Conservation (phyloP, 2,329 filamentous ascomycete species). For the Calonectria hawksworthii region DNA sequence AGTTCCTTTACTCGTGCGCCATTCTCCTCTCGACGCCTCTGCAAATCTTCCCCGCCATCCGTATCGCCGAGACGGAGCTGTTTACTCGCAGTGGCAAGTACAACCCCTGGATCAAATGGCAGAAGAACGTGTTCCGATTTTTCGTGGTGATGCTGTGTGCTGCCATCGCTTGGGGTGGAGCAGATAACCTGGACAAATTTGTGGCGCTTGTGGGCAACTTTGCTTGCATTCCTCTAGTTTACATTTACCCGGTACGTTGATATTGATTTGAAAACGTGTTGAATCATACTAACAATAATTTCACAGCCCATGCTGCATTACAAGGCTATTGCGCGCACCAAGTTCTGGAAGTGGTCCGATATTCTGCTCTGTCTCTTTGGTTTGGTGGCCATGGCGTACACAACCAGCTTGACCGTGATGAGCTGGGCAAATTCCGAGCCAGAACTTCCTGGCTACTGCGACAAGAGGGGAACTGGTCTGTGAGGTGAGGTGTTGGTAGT, state of each 20-base stretch:
- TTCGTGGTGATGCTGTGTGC: constrained; percentile 90
- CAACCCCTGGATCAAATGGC: constrained; percentile 99
- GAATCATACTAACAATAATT: constrained; percentile 48
- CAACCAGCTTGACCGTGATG: constrained; percentile 85
- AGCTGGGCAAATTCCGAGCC: constrained; percentile 81
- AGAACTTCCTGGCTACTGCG: constrained; percentile 67
- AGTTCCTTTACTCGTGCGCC: constrained; percentile 98
- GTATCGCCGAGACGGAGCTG: constrained; percentile 93
- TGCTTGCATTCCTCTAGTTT: constrained; percentile 96
- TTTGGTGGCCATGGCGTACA: constrained; percentile 90
- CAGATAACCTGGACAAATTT: constrained; percentile 96
- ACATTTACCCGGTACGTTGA: constrained; percentile 91
- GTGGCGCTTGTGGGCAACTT: constrained; percentile 97
- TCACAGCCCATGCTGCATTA: constrained; percentile 91
- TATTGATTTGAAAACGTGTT: background rate
- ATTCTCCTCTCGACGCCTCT: constrained; percentile 95
- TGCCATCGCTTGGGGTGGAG: constrained; percentile 90
- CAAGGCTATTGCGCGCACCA: constrained; percentile 80
- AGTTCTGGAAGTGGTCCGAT: constrained; percentile 78
- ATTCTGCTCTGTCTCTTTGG: constrained; percentile 86
- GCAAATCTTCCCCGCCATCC: constrained; percentile 97
- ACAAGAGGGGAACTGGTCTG: constrained; percentile 51
- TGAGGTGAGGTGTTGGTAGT: constrained; percentile 23
- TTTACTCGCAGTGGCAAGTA: constrained; percentile 97
- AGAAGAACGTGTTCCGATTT: constrained; percentile 98